Evolutionary conservation across 768 basidiomycete species (phyloP).

Genomic region (Suillus subaureus): DNA sequence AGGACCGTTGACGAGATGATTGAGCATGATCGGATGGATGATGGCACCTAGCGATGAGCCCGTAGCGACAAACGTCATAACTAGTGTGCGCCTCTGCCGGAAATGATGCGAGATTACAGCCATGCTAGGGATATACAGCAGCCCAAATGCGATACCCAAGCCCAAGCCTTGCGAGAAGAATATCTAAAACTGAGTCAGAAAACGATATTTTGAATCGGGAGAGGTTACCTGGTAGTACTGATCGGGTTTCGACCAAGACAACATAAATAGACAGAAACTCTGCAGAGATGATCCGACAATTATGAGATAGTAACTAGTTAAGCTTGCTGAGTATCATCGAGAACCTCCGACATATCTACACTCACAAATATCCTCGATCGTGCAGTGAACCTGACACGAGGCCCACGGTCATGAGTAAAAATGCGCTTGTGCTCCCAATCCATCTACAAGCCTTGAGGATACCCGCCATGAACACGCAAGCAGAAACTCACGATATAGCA

Average conservation of each 20-base stretch:
- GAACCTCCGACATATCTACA: not conserved
- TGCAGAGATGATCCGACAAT: constrained; percentile 29
- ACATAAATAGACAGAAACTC: constrained; percentile 38
- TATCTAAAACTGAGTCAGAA: constrained; percentile 27
- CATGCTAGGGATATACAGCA: constrained; percentile 46
- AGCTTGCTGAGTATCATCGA: not conserved
- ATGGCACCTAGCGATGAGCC: not conserved
- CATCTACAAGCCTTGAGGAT: not conserved
- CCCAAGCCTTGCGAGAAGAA: constrained; percentile 49
- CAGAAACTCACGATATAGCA: not conserved
- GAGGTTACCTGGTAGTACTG: constrained; percentile 36
- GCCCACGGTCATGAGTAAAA: not conserved
- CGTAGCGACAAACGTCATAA: not conserved
- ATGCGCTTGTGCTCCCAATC: not conserved
- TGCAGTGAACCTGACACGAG: no score
- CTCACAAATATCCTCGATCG: constrained; percentile 3
- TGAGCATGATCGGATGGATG: not conserved
- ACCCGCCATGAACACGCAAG: not conserved
- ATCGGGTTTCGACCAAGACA: constrained; percentile 37
- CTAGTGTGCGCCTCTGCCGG: constrained; percentile 25
- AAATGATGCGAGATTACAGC: constrained; percentile 49
- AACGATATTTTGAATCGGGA: not conserved
- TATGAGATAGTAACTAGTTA: constrained; percentile 10
- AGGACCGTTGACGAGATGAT: not conserved
- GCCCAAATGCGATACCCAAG: constrained; percentile 43